phyloP scores from a whole-genome alignment of 495 filamentous ascomycete genomes.

The Neurospora sp. region DNA sequence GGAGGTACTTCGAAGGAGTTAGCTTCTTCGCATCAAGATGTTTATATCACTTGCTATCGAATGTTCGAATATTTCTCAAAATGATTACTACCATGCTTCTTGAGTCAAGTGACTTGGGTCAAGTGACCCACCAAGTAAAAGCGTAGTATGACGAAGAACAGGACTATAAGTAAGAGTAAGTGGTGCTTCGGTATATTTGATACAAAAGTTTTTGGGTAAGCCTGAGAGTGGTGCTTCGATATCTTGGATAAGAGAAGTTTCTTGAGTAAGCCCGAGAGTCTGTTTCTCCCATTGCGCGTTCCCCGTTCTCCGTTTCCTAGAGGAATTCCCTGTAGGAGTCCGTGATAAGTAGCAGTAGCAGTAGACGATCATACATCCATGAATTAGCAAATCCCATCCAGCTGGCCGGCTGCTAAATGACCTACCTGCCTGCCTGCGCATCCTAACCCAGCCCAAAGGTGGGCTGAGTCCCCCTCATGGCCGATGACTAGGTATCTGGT shows the following conservation, averaged over 20 bases:
- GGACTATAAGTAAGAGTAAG: not conserved
- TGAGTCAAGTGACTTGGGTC: not conserved
- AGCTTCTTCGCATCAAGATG: not conserved
- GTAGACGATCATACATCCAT: too few relatives aligned
- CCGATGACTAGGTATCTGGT: too few relatives aligned
- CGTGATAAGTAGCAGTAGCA: too few relatives aligned
- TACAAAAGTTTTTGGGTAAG: not conserved
- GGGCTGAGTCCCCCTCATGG: too few relatives aligned
- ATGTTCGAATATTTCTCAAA: not conserved
- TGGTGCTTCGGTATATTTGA: not conserved
- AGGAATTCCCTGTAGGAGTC: too few relatives aligned
- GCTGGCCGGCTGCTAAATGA: too few relatives aligned
- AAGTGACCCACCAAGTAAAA: not conserved
- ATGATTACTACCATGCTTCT: not conserved
- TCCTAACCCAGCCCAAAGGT: too few relatives aligned
- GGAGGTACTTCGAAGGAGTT: not conserved
- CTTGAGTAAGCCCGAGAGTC: not conserved
- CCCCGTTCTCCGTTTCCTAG: too few relatives aligned
- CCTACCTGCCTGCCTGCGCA: too few relatives aligned
- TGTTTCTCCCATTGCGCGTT: too few relatives aligned
- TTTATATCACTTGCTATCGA: not conserved
- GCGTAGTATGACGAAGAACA: not conserved
- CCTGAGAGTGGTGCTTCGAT: not conserved
- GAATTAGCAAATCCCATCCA: too few relatives aligned
- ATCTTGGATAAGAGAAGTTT: not conserved